Evolutionary conservation across 345 rosid genomes (phyloP).

Genomic region (Dipteronia sinensis): DNA sequence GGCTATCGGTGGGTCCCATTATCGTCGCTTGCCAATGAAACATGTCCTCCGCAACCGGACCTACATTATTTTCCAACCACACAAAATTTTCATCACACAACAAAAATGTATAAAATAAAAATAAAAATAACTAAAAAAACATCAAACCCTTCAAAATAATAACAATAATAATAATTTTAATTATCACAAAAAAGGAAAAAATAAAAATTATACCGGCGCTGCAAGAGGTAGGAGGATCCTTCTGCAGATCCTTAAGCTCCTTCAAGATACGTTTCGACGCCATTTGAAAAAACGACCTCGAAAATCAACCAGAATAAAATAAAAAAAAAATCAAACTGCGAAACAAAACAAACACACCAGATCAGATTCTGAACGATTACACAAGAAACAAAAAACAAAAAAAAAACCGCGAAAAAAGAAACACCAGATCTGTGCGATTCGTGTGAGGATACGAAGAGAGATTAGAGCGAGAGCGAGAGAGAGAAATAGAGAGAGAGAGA

Average conservation of each 20-base stretch:
- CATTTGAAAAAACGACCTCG: constrained; percentile 22
- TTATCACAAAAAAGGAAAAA: neutral
- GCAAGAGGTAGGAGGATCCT: constrained; percentile 55
- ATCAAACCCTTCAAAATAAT: neutral
- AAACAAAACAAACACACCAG: neutral
- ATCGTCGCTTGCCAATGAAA: constrained; percentile 50
- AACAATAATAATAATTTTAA: neutral
- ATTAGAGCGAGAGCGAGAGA: neutral
- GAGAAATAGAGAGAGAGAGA: neutral
- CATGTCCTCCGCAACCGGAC: constrained; percentile 51
- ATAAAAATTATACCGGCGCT: constrained; percentile 40
- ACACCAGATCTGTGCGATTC: neutral
- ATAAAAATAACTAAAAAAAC: no score
- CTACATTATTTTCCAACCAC: constrained; percentile 10
- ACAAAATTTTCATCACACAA: neutral
- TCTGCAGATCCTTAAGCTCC: constrained; percentile 45
- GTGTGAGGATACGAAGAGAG: neutral
- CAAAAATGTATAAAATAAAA: no score
- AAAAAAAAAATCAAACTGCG: neutral
- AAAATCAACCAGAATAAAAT: no score
- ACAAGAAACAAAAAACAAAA: no score
- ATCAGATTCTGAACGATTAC: neutral
- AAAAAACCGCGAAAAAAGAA: neutral
- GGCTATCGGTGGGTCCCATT: constrained; percentile 51
- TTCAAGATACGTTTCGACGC: constrained; percentile 48